These are phyloP conservation scores for Tricholoma sp. DNA, from an alignment of 768 basidiomycete genomes.

Conservation along the genomic window DNA sequence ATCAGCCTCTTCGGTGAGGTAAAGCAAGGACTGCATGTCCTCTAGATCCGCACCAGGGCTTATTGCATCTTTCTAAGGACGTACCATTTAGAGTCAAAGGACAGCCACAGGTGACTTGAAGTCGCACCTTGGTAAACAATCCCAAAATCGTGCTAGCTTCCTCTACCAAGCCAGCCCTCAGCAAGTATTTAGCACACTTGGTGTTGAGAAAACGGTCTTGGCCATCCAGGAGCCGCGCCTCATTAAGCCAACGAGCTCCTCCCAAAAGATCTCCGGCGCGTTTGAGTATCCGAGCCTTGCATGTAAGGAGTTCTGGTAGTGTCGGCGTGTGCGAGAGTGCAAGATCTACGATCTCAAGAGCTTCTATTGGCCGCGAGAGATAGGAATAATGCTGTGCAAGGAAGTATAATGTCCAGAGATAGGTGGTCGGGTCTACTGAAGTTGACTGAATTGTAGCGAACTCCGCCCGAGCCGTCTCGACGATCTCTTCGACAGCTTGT, in stretches of 20 bases:
- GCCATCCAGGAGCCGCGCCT: constrained; percentile 80
- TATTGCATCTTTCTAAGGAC: constrained; percentile 75
- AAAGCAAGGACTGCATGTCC: constrained; percentile 94
- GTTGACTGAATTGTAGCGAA: constrained; percentile 24
- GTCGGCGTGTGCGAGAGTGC: constrained; percentile 89
- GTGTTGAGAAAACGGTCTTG: constrained; percentile 96
- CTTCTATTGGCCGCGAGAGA: constrained; percentile 43
- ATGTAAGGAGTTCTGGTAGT: constrained; percentile 82
- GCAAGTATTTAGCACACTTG: constrained; percentile 86
- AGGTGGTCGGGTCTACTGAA: constrained; percentile 63
- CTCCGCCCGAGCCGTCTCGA: constrained; percentile 42
- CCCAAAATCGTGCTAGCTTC: constrained; percentile 74
- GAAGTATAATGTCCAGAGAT: constrained; percentile 95
- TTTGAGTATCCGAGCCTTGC: constrained; percentile 80
- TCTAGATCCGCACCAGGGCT: constrained; percentile 77
- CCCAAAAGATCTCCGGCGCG: constrained; percentile 75
- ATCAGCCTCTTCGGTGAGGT: constrained; percentile 77
- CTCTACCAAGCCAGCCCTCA: constrained; percentile 75
- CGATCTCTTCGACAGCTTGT: constrained; percentile 60
- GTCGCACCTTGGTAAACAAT: constrained; percentile 83
- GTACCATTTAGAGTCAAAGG: neutral
- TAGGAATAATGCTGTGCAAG: constrained; percentile 85
- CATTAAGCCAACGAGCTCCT: constrained; percentile 73
- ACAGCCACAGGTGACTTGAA: neutral
- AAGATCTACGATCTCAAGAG: constrained; percentile 56